These are phyloP conservation scores for Euclidium syriacum DNA, from an alignment of 345 rosid genomes.

Conservation along the genomic window DNA sequence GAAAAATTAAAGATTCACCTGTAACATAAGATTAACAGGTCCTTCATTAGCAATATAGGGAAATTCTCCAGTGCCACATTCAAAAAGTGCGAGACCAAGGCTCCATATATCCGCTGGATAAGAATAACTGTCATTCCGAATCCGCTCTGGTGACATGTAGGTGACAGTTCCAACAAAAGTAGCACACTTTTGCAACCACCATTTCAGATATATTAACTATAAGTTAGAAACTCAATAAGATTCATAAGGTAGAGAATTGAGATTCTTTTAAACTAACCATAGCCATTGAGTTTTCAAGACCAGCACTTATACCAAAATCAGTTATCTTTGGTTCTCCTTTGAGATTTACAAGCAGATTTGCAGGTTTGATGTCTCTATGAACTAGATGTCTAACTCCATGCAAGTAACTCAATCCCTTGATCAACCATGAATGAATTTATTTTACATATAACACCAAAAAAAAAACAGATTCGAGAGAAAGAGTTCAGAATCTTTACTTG, in stretches of 20 bases:
- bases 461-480: neutral
- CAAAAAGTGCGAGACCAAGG: conserved; percentile 91
- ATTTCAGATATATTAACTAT: conserved; percentile 12
- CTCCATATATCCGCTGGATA: conserved; percentile 99
- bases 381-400: conserved; percentile 88
- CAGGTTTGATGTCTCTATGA: conserved; percentile 97
- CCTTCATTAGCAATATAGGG: conserved; percentile 86
- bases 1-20: conserved; percentile 37
- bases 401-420: conserved; percentile 81
- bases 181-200: conserved; percentile 67
- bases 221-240: conserved; percentile 17
- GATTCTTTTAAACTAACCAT: conserved; percentile 56
- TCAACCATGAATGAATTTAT: neutral
- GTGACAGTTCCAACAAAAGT: conserved; percentile 98
- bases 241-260: neutral
- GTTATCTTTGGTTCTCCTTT: conserved; percentile 96
- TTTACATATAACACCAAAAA: neutral
- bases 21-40: conserved; percentile 91
- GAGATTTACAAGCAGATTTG: conserved; percentile 87
- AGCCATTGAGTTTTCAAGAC: conserved; percentile 91
- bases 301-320: conserved; percentile 97
- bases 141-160: conserved; percentile 98
- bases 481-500: conserved; percentile 42
- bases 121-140: conserved; percentile 75
- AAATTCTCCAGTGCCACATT: conserved; percentile 94